Evolutionary conservation across 805 yeast genomes (phyloP).

Genomic region (Myxozyma geophila): DNA sequence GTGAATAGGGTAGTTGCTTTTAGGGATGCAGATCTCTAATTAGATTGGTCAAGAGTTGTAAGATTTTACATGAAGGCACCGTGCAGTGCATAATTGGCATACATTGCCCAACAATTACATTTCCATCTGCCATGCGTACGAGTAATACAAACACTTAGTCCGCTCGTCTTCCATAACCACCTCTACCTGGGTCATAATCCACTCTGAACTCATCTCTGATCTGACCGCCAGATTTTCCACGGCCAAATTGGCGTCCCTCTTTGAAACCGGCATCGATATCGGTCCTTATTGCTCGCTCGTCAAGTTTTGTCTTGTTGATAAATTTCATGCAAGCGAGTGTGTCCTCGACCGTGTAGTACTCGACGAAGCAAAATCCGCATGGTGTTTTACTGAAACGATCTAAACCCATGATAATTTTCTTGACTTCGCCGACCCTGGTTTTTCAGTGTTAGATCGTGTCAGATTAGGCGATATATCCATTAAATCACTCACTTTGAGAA

Average conservation of each 20-base stretch:
- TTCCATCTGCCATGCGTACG: not conserved
- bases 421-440: conserved; percentile 61
- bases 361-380: conserved; percentile 94
- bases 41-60: not conserved
- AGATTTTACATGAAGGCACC: not conserved
- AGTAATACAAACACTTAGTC: not conserved
- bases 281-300: conserved; percentile 77
- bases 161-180: conserved; percentile 46
- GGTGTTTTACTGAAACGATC: conserved; percentile 91
- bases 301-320: conserved; percentile 78
- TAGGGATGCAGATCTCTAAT: not conserved
- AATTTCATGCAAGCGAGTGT: conserved; percentile 84
- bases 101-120: conserved; percentile 6
- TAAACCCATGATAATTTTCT: conserved; percentile 88
- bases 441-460: not conserved
- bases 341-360: conserved; percentile 67
- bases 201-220: conserved; percentile 67
- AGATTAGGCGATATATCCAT: not conserved
- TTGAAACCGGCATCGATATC: conserved; percentile 95
- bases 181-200: conserved; percentile 53
- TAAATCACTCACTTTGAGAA: conserved; percentile 62
- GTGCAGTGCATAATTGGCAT: not conserved
- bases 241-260: conserved; percentile 94
- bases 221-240: conserved; percentile 94
- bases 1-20: not conserved